Percentiles rank a stretch among this genome's conserved stretches.
Evolutionary conservation across 2,329 filamentous ascomycete genomes (phyloP).

Genomic region (Colletotrichum liriopes): DNA sequence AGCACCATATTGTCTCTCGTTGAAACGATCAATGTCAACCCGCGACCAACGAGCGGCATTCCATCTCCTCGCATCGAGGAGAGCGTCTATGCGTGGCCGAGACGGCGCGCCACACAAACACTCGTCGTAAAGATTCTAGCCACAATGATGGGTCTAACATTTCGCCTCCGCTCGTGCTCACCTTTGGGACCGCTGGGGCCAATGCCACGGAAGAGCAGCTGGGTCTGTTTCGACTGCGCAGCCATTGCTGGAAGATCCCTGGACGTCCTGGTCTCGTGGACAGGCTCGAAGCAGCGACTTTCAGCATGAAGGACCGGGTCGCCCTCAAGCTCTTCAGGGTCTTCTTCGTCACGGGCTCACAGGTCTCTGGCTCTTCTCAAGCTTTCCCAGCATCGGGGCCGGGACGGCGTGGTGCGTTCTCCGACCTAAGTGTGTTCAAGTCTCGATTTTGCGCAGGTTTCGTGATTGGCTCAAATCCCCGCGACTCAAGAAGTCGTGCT

Average conservation of each 20-base stretch:
- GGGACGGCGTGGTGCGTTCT: conserved; percentile 17
- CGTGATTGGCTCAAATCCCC: conserved; percentile 32
- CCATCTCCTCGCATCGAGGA: neutral
- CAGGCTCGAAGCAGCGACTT: conserved; percentile 26
- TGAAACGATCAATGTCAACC: conserved; percentile 10
- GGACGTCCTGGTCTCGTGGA: conserved; percentile 28
- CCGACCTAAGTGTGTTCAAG: conserved; percentile 20
- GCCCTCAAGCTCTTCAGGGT: conserved; percentile 16
- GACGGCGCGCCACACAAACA: conserved; percentile 5
- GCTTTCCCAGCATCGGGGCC: conserved; percentile 10
- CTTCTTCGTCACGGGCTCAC: conserved; percentile 16
- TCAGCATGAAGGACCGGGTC: conserved; percentile 16
- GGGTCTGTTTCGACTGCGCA: conserved; percentile 29
- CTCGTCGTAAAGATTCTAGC: neutral
- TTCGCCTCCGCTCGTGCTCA: conserved; percentile 30
- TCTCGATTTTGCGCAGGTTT: conserved; percentile 32
- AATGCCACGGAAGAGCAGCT: conserved; percentile 21
- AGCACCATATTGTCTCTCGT: conserved; percentile 24
- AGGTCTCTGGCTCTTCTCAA: conserved; percentile 15
- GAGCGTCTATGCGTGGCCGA: neutral
- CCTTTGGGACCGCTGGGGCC: conserved; percentile 17
- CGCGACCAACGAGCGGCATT: conserved; percentile 1
- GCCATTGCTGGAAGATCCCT: conserved; percentile 39
- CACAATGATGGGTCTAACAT: neutral
- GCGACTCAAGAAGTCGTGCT: conserved; percentile 38